These are phyloP conservation scores for Coniochaeta sp. DNA, from an alignment of 2,329 filamentous ascomycete genomes.

Conservation along the genomic window DNA sequence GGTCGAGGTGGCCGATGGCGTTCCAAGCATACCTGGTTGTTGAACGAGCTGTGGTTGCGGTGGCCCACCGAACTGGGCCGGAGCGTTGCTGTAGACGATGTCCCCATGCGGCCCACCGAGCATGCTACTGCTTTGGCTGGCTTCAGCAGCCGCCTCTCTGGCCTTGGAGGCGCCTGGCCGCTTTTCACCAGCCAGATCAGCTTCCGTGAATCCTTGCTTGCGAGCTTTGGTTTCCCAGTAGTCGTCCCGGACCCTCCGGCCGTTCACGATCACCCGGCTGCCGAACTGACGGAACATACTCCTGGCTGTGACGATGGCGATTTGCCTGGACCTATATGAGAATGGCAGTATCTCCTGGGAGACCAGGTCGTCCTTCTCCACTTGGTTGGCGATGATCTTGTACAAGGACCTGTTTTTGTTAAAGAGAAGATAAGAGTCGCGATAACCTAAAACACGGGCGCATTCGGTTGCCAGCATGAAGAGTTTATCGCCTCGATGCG, in stretches of 20 bases:
- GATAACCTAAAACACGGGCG: constrained; percentile 84
- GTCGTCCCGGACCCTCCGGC: constrained; percentile 87
- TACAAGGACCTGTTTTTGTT: constrained; percentile 96
- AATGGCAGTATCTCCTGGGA: constrained; percentile 93
- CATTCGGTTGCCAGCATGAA: constrained; percentile 99
- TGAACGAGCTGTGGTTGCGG: constrained; percentile 64
- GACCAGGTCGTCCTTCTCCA: constrained; percentile 95
- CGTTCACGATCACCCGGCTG: constrained; percentile 84
- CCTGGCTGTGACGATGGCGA: constrained; percentile 92
- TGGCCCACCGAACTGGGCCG: constrained; percentile 57
- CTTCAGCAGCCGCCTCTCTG: constrained; percentile 71
- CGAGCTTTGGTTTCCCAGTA: constrained; percentile 98
- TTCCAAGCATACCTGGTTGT: constrained; percentile 64
- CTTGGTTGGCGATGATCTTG: constrained; percentile 95
- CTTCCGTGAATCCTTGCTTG: constrained; percentile 97
- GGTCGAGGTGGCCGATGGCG: constrained; percentile 55
- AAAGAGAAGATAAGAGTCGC: constrained; percentile 96
- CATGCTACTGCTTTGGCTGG: constrained; percentile 51
- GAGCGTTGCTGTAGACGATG: constrained; percentile 78
- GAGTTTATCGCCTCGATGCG: constrained; percentile 82
- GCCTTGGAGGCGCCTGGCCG: constrained; percentile 86
- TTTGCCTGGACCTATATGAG: constrained; percentile 96
- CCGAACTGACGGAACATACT: constrained; percentile 99
- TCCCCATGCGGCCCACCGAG: constrained; percentile 69
- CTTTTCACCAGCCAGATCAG: constrained; percentile 93